A percentile compares a stretch with the other conserved stretches of the same genome.
Evolutionary conservation across 2,329 filamentous ascomycete genomes (phyloP).

Genomic region (Alternaria tenuissima): DNA sequence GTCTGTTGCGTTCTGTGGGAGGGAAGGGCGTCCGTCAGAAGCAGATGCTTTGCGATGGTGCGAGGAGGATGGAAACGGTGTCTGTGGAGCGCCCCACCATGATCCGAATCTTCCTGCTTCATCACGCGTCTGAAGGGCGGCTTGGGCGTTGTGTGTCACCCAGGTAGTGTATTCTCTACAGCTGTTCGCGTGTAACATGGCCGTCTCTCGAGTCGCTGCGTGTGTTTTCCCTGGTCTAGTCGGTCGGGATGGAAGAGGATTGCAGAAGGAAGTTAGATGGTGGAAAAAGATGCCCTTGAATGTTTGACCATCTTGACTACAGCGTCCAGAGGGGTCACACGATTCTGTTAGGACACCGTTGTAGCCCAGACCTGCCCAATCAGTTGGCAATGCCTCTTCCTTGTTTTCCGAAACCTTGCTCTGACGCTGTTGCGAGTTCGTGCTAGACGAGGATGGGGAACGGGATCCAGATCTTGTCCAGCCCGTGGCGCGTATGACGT

Average conservation of each 20-base stretch:
- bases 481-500: conserved; percentile 80
- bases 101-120: conserved; percentile 75
- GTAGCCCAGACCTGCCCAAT: conserved; percentile 79
- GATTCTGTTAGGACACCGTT: conserved; percentile 83
- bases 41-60: not conserved
- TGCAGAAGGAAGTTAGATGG: conserved; percentile 82
- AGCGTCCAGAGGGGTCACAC: conserved; percentile 77
- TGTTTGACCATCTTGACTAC: conserved; percentile 84
- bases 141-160: conserved; percentile 79
- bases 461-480: conserved; percentile 61
- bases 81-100: conserved; percentile 76
- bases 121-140: conserved; percentile 76
- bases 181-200: conserved; percentile 61
- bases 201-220: conserved; percentile 41
- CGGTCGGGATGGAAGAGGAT: conserved; percentile 62
- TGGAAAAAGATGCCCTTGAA: conserved; percentile 98
- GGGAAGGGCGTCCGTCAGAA: too few relatives aligned
- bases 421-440: conserved; percentile 1
- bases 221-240: conserved; percentile 57
- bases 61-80: not conserved
- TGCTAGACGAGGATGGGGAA: conserved; percentile 4
- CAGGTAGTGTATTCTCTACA: conserved; percentile 75
- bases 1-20: conserved; percentile 12
- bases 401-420: not conserved
- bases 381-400: not conserved